Evolutionary conservation across 2,329 filamentous ascomycete species (phyloP), one percentile per base, ranked within the genome.

Genomic region (Magnaporthiopsis poae): DNA sequence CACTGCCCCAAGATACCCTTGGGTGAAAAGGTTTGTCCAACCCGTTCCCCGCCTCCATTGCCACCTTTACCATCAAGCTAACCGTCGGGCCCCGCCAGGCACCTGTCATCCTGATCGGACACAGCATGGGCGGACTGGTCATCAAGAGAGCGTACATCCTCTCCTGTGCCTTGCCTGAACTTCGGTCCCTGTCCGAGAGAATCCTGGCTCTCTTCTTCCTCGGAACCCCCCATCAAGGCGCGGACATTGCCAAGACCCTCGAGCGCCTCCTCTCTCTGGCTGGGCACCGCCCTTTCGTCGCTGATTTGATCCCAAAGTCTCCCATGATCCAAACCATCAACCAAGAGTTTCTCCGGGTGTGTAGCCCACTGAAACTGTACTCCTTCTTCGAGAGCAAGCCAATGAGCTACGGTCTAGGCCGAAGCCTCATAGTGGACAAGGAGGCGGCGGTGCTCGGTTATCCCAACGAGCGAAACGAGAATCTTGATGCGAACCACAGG

Each of bases 171-270:
- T 63, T 68, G 0, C n/a, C 52, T 0, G 68, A 69, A 1, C 77
- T 72, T 63, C 18, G 65, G 1, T 29, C 68, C 0, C 36, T 77
- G 1, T 70, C 70, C 4, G 56, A 69, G 0, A 68, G 73, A 2
- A 68, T 77, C 4, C 66, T 65, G 2, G 70, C 73, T 79, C 73
- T 79, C 0, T 69, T 79, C 33, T 80, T 80, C 59, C 69, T 80
- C 0, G 77, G 72, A 0, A 79, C 77, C 0, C 78, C 78, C 78
- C 78, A 80, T 63, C 70, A 71, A 29, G 74, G 74, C 0, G 69
- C 73, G 5, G 66, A 66, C 8, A 67, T 75, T 13, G 76, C 77
- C 0, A 62, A 72, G 35, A 65, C 71, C 0, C 62, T 77, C 0
- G 69, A 65, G 12, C 71, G 72, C 2, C 33, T 76, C 5, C 66